Conservation (phyloP, 73 alveolate genomes). For the Urostyla sp. region DNA sequence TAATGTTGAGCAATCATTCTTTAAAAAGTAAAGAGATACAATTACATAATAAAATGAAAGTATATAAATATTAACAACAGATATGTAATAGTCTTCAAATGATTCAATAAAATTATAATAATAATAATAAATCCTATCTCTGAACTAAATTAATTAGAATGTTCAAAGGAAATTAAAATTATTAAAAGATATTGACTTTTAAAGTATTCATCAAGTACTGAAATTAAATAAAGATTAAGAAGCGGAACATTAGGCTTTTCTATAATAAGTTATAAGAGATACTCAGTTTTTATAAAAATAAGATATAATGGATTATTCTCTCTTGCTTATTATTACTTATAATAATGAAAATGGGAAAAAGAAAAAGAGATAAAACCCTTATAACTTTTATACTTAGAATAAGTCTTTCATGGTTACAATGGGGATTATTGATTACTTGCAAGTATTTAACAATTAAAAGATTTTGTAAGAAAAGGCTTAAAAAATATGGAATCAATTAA, state of each 20-base stretch:
- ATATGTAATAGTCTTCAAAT: neutral
- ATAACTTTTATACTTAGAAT: neutral
- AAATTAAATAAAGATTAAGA: neutral
- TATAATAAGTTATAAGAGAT: neutral
- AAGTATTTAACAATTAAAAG: slow-evolving; percentile 1
- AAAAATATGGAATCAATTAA: slow-evolving; percentile 12
- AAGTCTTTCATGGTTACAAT: neutral
- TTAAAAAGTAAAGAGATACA: neutral
- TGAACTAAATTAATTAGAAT: neutral
- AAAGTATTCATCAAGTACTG: slow-evolving; percentile 3
- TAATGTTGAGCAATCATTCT: neutral
- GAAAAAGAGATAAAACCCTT: neutral
- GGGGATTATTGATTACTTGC: slow-evolving; percentile 40
- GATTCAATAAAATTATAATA: neutral
- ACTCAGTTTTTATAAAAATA: neutral
- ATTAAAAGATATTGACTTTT: slow-evolving; percentile 26
- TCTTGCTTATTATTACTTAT: slow-evolving; percentile 2
- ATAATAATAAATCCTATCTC: neutral
- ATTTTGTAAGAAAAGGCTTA: slow-evolving; percentile 26
- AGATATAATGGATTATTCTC: slow-evolving; percentile 26
- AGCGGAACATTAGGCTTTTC: neutral
- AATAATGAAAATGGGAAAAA: neutral
- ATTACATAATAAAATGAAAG: neutral
- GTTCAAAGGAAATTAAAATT: neutral
- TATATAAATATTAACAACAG: too few species aligned